Evolutionary conservation across 2,329 filamentous ascomycete species (phyloP).

Genomic region (Exserohilum rostratum): DNA sequence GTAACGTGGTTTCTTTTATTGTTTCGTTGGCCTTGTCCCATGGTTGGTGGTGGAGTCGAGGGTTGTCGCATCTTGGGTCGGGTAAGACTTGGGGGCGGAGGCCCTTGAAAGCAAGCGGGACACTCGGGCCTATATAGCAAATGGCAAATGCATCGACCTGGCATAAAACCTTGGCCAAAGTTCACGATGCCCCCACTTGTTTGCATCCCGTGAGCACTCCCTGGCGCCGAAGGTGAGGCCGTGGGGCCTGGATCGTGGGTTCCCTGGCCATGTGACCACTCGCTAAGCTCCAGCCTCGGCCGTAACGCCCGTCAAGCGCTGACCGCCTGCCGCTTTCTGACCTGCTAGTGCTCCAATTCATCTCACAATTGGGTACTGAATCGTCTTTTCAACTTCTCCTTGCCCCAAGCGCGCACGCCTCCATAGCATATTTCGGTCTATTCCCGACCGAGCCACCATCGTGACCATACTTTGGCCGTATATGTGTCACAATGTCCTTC

Average conservation of each 20-base stretch:
- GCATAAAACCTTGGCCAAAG: slow-evolving; percentile 16
- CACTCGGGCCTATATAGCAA: slow-evolving; percentile 20
- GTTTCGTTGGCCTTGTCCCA: slow-evolving; percentile 11
- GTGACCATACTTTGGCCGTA: slow-evolving; percentile 3
- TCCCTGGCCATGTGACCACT: slow-evolving; percentile 34
- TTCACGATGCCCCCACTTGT: slow-evolving; percentile 13
- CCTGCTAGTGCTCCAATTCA: slow-evolving; percentile 23
- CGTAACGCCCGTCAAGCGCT: slow-evolving; percentile 18
- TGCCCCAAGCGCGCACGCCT: slow-evolving; percentile 10
- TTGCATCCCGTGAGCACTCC: slow-evolving; percentile 24
- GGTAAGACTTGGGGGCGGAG: background rate
- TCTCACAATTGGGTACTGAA: slow-evolving; percentile 32
- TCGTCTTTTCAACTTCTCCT: slow-evolving; percentile 11
- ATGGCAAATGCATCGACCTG: slow-evolving; percentile 26
- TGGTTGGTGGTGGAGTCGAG: slow-evolving; percentile 5
- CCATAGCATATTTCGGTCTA: slow-evolving; percentile 13
- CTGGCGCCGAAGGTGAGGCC: slow-evolving; percentile 27
- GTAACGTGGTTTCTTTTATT: slow-evolving; percentile 14
- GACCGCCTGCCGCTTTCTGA: slow-evolving; percentile 34
- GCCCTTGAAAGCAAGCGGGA: background rate
- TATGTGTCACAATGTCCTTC: slow-evolving; percentile 17
- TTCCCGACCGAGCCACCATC: slow-evolving; percentile 10
- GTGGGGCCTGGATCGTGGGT: slow-evolving; percentile 38
- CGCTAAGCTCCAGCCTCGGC: slow-evolving; percentile 17
- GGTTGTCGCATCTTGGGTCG: slow-evolving; percentile 4